Evolutionary conservation across 2,329 filamentous ascomycete species (phyloP), one percentile per base, ranked within the genome.

Genomic region (Colletotrichum viniferum): DNA sequence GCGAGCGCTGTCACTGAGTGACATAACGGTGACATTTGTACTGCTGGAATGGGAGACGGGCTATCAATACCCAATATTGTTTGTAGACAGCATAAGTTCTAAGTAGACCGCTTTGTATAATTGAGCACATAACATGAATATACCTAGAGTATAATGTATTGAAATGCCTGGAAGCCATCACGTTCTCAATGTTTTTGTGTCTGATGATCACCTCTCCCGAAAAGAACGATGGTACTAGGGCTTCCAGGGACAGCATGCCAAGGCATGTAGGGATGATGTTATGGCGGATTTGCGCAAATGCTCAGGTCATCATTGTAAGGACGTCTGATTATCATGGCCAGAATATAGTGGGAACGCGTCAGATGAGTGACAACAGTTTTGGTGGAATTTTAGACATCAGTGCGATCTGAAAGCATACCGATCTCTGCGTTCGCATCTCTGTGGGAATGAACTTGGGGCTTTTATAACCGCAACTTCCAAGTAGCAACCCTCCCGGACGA

Each of bases 381-480:
- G 3, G 38, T 0, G 38, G 9, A 43, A 10, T 0, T 43, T 0
- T 6, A 8, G 18, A n/a, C 5, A 43, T n/a, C 0, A 43, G 8
- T 0, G 38, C 18, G 18, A 6, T 43, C 5, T n/a, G 3, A 43
- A 1, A 10, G 38, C 38, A 43, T 6, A 43, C 16, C 36, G 18
- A n/a, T 43, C 18, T n/a, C 5, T n/a, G 38, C 9, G 2, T 43
- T 1, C 5, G 18, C 18, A 43, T 10, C 18, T 10, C 18, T 3
- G 0, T 43, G 18, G 18, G 18, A n/a, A n/a, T n/a, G 16, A n/a
- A 10, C 38, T 43, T n/a, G 0, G 18, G 38, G 18, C 9, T 43
- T 18, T 1, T 38, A 9, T 18, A 18, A 38, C 7, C 36, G 7
- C 16, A 9, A 18, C 14, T 38, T 38, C 16, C 16, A 18, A 18